A percentile compares a stretch with the other conserved stretches of the same genome.
phyloP scores from a whole-genome alignment of 23 red algal species.

The Gracilaria domingensis region DNA sequence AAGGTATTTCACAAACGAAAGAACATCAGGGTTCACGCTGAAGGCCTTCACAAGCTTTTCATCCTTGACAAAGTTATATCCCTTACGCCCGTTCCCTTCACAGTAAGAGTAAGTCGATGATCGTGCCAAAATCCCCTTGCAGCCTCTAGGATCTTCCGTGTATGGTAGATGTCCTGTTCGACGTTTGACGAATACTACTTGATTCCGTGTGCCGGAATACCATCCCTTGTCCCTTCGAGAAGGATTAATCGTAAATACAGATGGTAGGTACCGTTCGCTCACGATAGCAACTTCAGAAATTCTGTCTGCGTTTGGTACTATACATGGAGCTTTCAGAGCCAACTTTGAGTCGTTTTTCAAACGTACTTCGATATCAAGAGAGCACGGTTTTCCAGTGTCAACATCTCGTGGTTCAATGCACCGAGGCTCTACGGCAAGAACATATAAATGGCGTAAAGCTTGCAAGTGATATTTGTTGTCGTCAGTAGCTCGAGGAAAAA shows the following conservation, averaged over 20 bases:
- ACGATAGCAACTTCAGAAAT: constrained; percentile 58
- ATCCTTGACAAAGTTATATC: constrained; percentile 40
- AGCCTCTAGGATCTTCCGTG: constrained; percentile 78
- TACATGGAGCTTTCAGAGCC: constrained; percentile 76
- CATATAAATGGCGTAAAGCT: constrained; percentile 95
- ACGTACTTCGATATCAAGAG: constrained; percentile 75
- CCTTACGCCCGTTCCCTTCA: constrained; percentile 12
- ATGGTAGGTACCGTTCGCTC: constrained; percentile 85
- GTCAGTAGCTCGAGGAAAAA: constrained; percentile 73
- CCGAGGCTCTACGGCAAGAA: constrained; percentile 84
- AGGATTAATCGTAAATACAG: constrained; percentile 23
- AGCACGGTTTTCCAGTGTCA: constrained; percentile 80
- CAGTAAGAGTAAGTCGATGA: constrained; percentile 24
- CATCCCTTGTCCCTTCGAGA: constrained; percentile 33
- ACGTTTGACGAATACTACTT: constrained; percentile 86
- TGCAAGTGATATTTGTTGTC: constrained; percentile 99
- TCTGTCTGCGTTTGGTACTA: constrained; percentile 66
- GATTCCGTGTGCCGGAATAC: constrained; percentile 46
- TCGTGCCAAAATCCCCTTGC: constrained; percentile 79
- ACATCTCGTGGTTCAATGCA: constrained; percentile 88
- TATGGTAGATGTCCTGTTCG: constrained; percentile 88
- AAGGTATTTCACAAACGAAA: constrained; percentile 68
- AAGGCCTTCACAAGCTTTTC: constrained; percentile 71
- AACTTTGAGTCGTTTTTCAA: constrained; percentile 32
- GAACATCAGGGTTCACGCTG: constrained; percentile 60